Conservation (phyloP, 2,329 filamentous ascomycete species). For the Diaporthe velutina region DNA sequence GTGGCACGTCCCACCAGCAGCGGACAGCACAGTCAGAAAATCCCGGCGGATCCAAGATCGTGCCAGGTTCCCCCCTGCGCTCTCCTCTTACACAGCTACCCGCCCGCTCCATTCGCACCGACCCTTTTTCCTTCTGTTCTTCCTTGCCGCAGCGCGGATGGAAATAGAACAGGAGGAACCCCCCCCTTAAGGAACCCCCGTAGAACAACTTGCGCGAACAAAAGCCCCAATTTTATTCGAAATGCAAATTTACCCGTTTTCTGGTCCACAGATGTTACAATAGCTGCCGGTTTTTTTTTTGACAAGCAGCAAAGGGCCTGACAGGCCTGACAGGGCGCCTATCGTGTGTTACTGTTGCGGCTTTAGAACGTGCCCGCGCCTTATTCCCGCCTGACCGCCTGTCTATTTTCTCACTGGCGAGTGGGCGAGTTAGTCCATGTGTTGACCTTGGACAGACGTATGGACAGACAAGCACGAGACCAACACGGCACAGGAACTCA, state of each 20-base stretch:
- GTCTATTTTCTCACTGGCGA: background rate
- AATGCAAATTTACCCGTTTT: background rate
- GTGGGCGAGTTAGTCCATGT: background rate
- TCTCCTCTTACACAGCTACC: background rate
- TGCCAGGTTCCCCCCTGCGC: background rate
- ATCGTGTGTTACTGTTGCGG: background rate
- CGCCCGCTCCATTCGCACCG: background rate
- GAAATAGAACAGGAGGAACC: conserved; percentile 23
- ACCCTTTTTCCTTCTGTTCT: background rate
- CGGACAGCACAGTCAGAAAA: background rate
- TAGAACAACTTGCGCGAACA: background rate
- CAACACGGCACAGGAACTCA: background rate
- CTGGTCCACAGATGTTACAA: conserved; percentile 6
- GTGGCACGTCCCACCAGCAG: background rate
- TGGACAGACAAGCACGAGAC: background rate
- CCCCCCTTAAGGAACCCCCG: background rate
- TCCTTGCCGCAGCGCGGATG: background rate
- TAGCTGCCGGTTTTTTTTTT: background rate
- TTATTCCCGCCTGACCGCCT: conserved; percentile 15
- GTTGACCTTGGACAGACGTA: no score
- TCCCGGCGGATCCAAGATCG: background rate
- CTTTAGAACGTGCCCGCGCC: background rate
- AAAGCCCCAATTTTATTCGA: background rate
- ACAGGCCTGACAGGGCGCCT: background rate
- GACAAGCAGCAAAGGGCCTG: background rate